Evolutionary conservation across 1,139 yeast genomes (phyloP).

Genomic region (Diutina catenulata): DNA sequence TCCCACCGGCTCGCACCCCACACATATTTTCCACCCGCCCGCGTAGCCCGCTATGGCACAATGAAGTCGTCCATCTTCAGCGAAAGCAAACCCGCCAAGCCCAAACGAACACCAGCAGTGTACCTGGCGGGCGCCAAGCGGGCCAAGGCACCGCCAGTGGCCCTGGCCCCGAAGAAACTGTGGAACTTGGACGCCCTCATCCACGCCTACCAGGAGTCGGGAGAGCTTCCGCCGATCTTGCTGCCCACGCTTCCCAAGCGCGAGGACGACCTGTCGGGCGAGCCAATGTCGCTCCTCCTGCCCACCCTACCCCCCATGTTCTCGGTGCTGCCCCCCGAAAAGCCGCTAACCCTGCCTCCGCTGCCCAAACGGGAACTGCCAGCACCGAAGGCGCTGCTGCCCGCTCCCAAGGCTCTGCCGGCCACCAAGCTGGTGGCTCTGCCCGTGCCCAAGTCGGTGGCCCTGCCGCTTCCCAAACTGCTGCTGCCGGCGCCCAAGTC

Average conservation of each 20-base stretch:
- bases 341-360: background rate
- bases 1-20: background rate
- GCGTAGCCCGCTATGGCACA: background rate
- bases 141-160: conserved; percentile 5
- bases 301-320: conserved; percentile 27
- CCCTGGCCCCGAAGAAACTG: conserved; percentile 7
- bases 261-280: conserved; percentile 7
- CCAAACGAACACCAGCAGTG: conserved; percentile 11
- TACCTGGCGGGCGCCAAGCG: conserved; percentile 6
- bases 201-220: conserved; percentile 22
- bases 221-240: conserved; percentile 26
- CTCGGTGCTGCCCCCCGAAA: conserved; percentile 7
- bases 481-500: conserved; percentile 5
- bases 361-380: too few relatives aligned
- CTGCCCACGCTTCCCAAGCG: conserved; percentile 29
- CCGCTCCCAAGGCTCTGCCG: too few relatives aligned
- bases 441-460: conserved; percentile 7
- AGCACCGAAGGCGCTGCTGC: too few relatives aligned
- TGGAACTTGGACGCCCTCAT: conserved; percentile 36
- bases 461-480: conserved; percentile 11
- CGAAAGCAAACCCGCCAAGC: conserved; percentile 7
- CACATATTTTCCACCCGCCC: conserved; percentile 16
- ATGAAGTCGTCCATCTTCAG: conserved; percentile 4
- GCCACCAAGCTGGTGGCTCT: conserved; percentile 5
- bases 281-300: conserved; percentile 22